Conservation (phyloP, 768 basidiomycete genomes). For the Suillus fuscotomentosus region DNA sequence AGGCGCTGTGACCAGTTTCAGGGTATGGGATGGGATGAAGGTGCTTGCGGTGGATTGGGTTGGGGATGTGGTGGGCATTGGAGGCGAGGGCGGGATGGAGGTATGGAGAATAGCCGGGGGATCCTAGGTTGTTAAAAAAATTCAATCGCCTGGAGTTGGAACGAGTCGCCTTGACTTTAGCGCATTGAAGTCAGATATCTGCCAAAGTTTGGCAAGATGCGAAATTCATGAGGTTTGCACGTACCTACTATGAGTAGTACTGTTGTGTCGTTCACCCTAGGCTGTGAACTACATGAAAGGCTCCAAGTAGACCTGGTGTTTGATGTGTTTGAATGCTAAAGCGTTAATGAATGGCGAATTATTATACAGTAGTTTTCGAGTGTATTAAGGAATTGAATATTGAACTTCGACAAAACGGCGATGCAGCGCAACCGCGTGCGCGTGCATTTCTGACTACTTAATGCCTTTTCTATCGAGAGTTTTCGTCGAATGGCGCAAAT, state of each 20-base stretch:
- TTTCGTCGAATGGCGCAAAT: no score
- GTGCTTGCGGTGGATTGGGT: slow-evolving; percentile 61
- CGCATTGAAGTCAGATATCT: slow-evolving; percentile 37
- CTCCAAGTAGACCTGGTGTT: not conserved
- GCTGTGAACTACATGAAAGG: not conserved
- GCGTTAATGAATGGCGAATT: not conserved
- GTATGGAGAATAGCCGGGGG: slow-evolving; percentile 54
- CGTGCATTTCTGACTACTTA: no score
- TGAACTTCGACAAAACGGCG: no score
- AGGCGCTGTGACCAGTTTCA: slow-evolving; percentile 62
- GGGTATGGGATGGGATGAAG: slow-evolving; percentile 59
- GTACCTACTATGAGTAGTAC: not conserved
- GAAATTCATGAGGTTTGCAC: not conserved
- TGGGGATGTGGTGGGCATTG: slow-evolving; percentile 53
- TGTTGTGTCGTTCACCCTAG: not conserved
- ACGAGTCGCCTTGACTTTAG: not conserved
- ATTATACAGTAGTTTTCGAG: no score
- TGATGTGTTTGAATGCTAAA: not conserved
- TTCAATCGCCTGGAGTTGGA: not conserved
- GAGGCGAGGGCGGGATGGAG: slow-evolving; percentile 64
- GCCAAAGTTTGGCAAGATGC: not conserved
- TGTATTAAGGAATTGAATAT: no score
- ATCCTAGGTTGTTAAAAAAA: slow-evolving; percentile 10
- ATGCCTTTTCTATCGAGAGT: no score
- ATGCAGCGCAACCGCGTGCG: no score